Base-by-base conservation (phyloP, 192 early-diverging fungal species). In the Coemansia sp. region DNA sequence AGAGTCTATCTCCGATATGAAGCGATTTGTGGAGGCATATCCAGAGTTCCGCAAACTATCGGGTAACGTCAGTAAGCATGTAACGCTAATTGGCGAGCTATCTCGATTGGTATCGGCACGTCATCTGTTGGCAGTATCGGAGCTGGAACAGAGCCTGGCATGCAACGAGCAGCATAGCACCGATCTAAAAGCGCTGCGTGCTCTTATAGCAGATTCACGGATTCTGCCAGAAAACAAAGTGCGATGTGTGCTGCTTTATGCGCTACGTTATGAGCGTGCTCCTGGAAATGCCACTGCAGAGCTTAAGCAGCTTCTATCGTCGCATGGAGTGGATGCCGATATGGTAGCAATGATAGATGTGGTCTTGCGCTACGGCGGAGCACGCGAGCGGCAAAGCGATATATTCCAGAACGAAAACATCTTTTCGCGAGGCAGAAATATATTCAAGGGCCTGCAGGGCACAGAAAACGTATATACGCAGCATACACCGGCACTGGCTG, bases 381-480 rank as follows among this genome's bases (percentile, higher is more conserved):
- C 82, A 20, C 80, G 83, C 45, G 83, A 91, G 64, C 78, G 96
- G 38, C 87, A 94, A 62, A 91, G 90, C 47, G 94, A 94, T 56
- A 55, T 96, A 37, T 94, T 96, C 63, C 84, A 88, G 6, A 96
- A 93, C 61, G 84, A 93, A 53, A 87, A 89, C 40, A 80, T 97
- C 31, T 79, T 99, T 37, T 86, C 90, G 14, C 79, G 88, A 19
- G 89, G 93, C 13, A 86, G 86, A 50, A 94, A 89, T 51, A 90
- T 90, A 6, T 85, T 99, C 59, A 97, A 96, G 62, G 94, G 96
- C 11, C 73, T 99, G 37, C 92, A 94, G 77, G 81, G 97, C 9
- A 93, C 94, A 20, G 97, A 99, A 56, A 99, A 99, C 62, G 95
- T 99, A 8, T 99, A 99, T 61, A 97, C 95, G 14, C 94, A 96